These are phyloP conservation scores for Phytopythium chamaehyphon DNA, from an alignment of 352 stramenopile species.

Conservation along the genomic window DNA sequence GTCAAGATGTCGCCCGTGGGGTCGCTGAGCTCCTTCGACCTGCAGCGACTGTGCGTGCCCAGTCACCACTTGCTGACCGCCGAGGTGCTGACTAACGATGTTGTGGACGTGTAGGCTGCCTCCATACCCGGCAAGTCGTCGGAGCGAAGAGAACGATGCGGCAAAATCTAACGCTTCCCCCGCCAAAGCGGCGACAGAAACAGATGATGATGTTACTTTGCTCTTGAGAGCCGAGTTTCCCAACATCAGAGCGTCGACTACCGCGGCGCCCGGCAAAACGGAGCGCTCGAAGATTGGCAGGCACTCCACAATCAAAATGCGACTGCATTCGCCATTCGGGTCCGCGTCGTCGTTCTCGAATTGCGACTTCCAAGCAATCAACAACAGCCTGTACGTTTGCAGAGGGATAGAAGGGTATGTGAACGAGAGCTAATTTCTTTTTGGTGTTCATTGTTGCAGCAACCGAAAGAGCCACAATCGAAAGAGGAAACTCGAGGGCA, in stretches of 20 bases:
- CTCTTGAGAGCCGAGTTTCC: conserved; percentile 57
- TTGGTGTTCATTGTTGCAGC: conserved; percentile 10
- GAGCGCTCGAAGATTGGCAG: conserved; percentile 59
- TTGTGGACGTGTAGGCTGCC: conserved; percentile 31
- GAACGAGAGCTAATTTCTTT: not conserved
- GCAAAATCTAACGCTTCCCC: not conserved
- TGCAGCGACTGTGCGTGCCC: conserved; percentile 75
- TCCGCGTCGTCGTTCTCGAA: conserved; percentile 42
- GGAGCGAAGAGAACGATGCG: conserved; percentile 9
- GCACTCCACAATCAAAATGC: conserved; percentile 73
- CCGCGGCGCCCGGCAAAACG: conserved; percentile 52
- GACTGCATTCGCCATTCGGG: conserved; percentile 62
- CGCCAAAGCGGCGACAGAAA: not conserved
- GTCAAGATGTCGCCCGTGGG: conserved; percentile 57
- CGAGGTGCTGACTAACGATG: no score
- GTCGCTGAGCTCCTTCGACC: conserved; percentile 40
- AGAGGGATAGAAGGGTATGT: not conserved
- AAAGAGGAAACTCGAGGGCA: conserved; percentile 57
- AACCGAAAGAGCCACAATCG: conserved; percentile 56
- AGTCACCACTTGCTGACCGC: conserved; percentile 5
- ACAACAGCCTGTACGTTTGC: conserved; percentile 68
- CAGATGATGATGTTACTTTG: conserved; percentile 5
- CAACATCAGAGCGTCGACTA: conserved; percentile 78
- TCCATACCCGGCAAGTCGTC: conserved; percentile 42
- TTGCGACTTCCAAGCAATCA: conserved; percentile 76